Evolutionary conservation across 2,329 filamentous ascomycete species (phyloP), one percentile per base, ranked within the genome.

Genomic region (Pseudofabraea citricarpa): DNA sequence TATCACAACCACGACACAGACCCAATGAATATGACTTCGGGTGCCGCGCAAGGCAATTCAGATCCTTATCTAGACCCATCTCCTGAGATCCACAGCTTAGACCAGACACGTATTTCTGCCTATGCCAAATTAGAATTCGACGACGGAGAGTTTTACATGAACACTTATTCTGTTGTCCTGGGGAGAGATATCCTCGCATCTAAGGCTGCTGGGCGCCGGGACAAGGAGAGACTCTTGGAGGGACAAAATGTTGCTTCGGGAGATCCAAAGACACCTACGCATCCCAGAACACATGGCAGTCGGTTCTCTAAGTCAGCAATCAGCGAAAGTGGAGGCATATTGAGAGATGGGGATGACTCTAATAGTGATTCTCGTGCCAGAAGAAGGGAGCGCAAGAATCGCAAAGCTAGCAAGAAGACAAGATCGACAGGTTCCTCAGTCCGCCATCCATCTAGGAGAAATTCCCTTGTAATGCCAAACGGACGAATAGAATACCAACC

Each of bases 91-190:
- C 44, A 40, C 23, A 33, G 44, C 12, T 18, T 40, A 20, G 47
- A 47, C 29, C 45, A 50, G 32, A 48, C 48, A 19, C 47, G 44
- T 21, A 50, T 73, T 50, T 63, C 64, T 21, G 74, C 72, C 31
- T 78, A 71, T 55, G 75, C 74, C 24, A 74, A 73, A 53, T 64
- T 90, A 48, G 77, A 82, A 55, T 90, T 90, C 59, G 74, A 77
- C 52, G 86, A 90, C 67, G 84, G 85, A 58, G 76, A 81, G 44
- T 90, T 87, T 61, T 85, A 87, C 64, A 85, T 90, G 80, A 87
- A 81, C 40, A 88, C 84, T 1, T 83, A 83, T 54, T 74, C 78
- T 41, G 75, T 90, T 53, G 77, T 86, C 44, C 78, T 90, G 21
- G 85, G 85, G 43, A 81, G 86, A 48, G 85, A 90, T 62, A 73